These are phyloP conservation scores for Geotrichum bryndzae DNA, from an alignment of 1,139 yeast genomes.

Conservation along the genomic window DNA sequence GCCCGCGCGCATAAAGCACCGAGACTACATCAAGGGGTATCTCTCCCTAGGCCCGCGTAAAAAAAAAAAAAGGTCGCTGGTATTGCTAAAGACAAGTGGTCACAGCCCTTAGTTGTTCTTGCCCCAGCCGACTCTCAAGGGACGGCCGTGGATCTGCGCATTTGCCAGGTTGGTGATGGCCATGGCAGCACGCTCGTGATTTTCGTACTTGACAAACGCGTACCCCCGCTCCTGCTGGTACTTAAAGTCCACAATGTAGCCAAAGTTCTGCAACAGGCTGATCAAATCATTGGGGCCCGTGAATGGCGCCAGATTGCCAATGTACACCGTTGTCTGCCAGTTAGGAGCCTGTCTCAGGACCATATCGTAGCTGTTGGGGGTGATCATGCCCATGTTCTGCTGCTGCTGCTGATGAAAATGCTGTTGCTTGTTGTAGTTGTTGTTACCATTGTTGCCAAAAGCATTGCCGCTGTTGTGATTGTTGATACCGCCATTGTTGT, in stretches of 20 bases:
- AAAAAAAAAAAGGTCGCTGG: background rate
- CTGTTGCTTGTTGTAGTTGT: conserved; percentile 11
- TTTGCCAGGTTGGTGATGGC: conserved; percentile 80
- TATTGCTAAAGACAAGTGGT: background rate
- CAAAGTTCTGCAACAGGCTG: conserved; percentile 74
- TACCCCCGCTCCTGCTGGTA: conserved; percentile 77
- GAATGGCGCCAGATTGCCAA: conserved; percentile 78
- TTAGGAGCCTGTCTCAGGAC: conserved; percentile 40
- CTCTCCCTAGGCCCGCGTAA: too few relatives aligned
- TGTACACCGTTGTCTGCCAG: conserved; percentile 83
- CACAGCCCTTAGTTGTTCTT: conserved; percentile 30
- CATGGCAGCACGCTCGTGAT: conserved; percentile 83
- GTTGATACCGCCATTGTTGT: conserved; percentile 5
- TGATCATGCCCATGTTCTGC: conserved; percentile 16
- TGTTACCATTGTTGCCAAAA: conserved; percentile 1
- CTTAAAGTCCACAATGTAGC: conserved; percentile 74
- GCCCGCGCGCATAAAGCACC: too few relatives aligned
- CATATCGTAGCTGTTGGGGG: conserved; percentile 22
- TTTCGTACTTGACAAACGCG: conserved; percentile 79
- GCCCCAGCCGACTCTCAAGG: conserved; percentile 86
- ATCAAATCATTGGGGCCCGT: conserved; percentile 67
- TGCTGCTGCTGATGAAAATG: conserved; percentile 22
- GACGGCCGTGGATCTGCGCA: conserved; percentile 69
- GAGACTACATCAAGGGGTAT: too few relatives aligned
- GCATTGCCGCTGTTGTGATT: conserved; percentile 15